Evolutionary conservation across 2,329 filamentous ascomycete species (phyloP).

Genomic region (Sporothrix variecibatus): DNA sequence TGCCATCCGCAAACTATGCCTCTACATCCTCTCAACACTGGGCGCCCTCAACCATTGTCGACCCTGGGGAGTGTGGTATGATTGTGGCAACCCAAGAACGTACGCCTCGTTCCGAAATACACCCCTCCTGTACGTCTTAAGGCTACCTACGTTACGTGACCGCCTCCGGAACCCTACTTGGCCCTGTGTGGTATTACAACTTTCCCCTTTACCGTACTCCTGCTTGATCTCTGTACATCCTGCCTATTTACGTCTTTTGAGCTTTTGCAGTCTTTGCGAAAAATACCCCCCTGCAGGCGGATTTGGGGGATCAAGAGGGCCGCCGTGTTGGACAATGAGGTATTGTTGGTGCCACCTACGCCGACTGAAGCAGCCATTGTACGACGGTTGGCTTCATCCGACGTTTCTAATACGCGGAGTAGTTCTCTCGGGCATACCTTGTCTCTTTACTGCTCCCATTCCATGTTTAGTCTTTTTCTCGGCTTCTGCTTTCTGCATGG

Average conservation of each 20-base stretch:
- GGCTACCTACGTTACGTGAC: conserved; percentile 6
- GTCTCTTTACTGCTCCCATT: background rate
- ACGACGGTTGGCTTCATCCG: conserved; percentile 16
- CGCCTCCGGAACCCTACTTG: background rate
- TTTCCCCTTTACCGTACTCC: background rate
- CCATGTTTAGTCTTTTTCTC: background rate
- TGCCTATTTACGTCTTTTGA: conserved; percentile 12
- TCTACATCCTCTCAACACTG: background rate
- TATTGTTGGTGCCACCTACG: conserved; percentile 1
- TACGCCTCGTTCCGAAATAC: background rate
- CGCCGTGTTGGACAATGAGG: conserved; percentile 1
- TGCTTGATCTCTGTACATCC: conserved; percentile 20
- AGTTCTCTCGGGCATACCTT: background rate
- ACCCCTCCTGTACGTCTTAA: conserved; percentile 9
- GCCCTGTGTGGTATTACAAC: background rate
- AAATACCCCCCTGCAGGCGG: background rate
- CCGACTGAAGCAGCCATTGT: background rate
- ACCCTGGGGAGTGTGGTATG: background rate
- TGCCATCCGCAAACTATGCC: background rate
- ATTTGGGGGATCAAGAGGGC: background rate
- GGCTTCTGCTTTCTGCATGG: background rate
- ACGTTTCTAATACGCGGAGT: conserved; percentile 12
- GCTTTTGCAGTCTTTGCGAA: conserved; percentile 16
- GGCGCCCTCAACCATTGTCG: background rate
- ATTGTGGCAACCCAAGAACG: background rate